A percentile compares a stretch with the other conserved stretches of the same genome.
Evolutionary conservation across 2,329 filamentous ascomycete species (phyloP).

Genomic region (Penicillium janthinellum): DNA sequence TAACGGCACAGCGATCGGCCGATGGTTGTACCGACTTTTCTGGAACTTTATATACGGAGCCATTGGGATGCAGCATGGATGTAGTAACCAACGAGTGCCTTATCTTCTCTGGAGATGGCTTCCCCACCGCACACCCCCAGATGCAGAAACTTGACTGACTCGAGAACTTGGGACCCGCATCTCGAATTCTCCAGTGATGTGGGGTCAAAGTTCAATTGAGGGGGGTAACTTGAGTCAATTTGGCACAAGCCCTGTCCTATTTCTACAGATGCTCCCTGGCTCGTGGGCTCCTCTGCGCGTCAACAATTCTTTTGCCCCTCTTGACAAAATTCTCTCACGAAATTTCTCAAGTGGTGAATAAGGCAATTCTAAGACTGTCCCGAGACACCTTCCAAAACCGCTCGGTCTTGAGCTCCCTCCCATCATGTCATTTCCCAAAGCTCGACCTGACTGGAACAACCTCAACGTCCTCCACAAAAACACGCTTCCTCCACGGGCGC

Average conservation of each 20-base stretch:
- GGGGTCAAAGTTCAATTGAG: neutral
- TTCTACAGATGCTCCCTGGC: neutral
- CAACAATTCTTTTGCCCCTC: neutral
- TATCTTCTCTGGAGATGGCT: neutral
- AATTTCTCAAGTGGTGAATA: too few relatives aligned
- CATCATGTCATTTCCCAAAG: constrained; percentile 17
- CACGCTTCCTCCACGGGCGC: constrained; percentile 58
- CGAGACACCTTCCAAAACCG: neutral
- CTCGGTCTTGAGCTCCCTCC: neutral
- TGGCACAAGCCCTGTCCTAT: neutral
- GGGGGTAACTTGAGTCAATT: neutral
- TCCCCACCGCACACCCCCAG: neutral
- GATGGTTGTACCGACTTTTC: neutral
- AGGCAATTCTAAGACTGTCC: neutral
- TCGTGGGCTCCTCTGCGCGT: neutral
- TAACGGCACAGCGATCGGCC: neutral
- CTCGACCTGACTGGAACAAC: constrained; percentile 62
- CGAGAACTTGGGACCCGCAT: neutral
- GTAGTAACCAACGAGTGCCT: too few relatives aligned
- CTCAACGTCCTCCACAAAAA: constrained; percentile 62
- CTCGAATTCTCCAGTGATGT: neutral
- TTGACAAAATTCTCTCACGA: neutral
- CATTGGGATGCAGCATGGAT: too few relatives aligned
- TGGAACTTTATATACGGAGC: neutral
- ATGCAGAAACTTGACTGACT: neutral